phyloP scores from a whole-genome alignment of 352 stramenopile species.

The Blastocystis sp. region DNA sequence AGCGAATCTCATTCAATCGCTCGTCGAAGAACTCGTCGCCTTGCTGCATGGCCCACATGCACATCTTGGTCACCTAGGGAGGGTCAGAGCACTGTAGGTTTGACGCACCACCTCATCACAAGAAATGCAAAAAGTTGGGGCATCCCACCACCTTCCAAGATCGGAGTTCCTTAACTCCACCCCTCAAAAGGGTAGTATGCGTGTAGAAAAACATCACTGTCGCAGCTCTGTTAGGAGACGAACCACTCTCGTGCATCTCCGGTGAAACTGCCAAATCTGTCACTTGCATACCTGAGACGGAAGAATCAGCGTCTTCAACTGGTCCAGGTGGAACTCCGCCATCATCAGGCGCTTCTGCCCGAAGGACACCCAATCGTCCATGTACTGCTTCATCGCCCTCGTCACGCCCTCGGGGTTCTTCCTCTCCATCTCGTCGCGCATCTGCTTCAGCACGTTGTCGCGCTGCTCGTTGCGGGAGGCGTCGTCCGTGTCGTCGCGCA shows the following conservation, averaged over 20 bases:
- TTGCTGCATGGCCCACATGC: conserved; percentile 72
- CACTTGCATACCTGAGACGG: conserved; percentile 68
- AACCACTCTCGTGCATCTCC: neutral
- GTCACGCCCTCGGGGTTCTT: conserved; percentile 51
- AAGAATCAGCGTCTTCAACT: conserved; percentile 71
- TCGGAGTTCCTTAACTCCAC: conserved; percentile 49
- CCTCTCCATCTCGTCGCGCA: conserved; percentile 30
- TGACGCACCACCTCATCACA: conserved; percentile 44
- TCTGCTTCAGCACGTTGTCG: conserved; percentile 29
- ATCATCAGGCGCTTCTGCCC: conserved; percentile 69
- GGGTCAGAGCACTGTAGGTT: conserved; percentile 45
- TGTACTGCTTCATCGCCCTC: conserved; percentile 64
- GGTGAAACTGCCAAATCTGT: conserved; percentile 21
- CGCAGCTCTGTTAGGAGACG: conserved; percentile 57
- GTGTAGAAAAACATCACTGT: conserved; percentile 49
- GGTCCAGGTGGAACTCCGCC: conserved; percentile 71
- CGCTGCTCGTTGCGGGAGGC: conserved; percentile 42
- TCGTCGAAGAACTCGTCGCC: conserved; percentile 73
- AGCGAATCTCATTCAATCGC: conserved; percentile 69
- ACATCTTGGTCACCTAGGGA: conserved; percentile 72
- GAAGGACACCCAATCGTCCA: conserved; percentile 71
- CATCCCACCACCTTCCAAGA: conserved; percentile 65
- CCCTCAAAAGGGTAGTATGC: conserved; percentile 70
- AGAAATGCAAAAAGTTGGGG: conserved; percentile 42
- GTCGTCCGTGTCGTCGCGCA: conserved; percentile 70